A percentile compares a stretch with the other conserved stretches of the same genome.
Conservation (phyloP, 2,329 filamentous ascomycete genomes). For the Ilyonectria robusta region DNA sequence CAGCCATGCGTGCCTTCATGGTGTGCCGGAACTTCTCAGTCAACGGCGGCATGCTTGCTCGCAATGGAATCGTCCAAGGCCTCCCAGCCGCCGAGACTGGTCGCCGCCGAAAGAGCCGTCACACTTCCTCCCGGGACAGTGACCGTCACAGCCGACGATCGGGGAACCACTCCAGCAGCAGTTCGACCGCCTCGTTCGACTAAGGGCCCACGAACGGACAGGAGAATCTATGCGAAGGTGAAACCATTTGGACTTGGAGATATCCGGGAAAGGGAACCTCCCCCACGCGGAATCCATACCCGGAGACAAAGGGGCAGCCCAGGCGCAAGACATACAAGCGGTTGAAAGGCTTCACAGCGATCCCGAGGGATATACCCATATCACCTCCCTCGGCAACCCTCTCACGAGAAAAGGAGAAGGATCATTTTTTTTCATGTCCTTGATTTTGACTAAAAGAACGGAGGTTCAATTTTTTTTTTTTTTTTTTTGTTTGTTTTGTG, state of each 20-base stretch:
- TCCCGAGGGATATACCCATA: constrained; percentile 51
- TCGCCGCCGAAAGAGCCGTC: constrained; percentile 67
- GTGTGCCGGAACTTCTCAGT: constrained; percentile 98
- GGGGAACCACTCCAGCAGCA: constrained; percentile 73
- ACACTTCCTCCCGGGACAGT: constrained; percentile 63
- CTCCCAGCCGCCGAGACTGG: constrained; percentile 68
- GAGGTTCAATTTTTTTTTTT: background rate
- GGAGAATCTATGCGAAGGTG: constrained; percentile 22
- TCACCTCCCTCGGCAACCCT: constrained; percentile 44
- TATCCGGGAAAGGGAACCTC: constrained; percentile 30
- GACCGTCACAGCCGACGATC: constrained; percentile 64
- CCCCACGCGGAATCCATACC: constrained; percentile 28
- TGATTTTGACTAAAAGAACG: constrained; percentile 3
- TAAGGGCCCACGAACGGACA: constrained; percentile 49
- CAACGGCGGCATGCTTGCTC: constrained; percentile 90
- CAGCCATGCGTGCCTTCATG: constrained; percentile 96
- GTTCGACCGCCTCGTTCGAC: constrained; percentile 73
- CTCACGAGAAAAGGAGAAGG: constrained; percentile 41
- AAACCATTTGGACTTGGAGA: constrained; percentile 34
- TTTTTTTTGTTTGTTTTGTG: background rate
- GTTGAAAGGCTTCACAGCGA: constrained; percentile 58
- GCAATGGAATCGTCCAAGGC: constrained; percentile 78
- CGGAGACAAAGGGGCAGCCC: constrained; percentile 31
- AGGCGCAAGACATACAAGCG: constrained; percentile 50
- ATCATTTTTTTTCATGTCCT: constrained; percentile 18